Conservation (phyloP, 1,284 basidiomycete genomes). For the Puccinia polysora region DNA sequence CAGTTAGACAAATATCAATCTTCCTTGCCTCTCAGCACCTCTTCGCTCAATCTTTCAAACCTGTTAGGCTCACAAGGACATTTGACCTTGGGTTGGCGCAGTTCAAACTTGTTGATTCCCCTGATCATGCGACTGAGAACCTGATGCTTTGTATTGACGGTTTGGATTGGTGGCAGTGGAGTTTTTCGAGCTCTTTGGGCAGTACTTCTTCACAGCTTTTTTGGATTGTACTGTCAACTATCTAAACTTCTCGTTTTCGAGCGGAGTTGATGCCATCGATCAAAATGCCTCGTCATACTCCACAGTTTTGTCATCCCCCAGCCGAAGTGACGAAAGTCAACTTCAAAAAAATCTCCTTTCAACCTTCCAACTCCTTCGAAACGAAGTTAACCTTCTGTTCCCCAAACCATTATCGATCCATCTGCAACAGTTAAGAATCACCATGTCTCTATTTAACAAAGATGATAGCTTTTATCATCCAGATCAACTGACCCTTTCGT, state of each 20-base stretch:
- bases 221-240: neutral
- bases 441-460: no score
- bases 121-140: neutral
- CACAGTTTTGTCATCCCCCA: no score
- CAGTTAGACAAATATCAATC: slow-evolving; percentile 8
- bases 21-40: slow-evolving; percentile 17
- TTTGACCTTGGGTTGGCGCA: slow-evolving; percentile 13
- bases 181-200: neutral
- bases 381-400: no score
- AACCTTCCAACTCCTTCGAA: no score
- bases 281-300: no score
- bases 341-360: no score
- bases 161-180: neutral
- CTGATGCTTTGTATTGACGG: neutral
- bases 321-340: no score
- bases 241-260: no score
- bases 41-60: slow-evolving; percentile 20
- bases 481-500: neutral
- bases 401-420: no score
- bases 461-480: neutral
- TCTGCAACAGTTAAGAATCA: no score
- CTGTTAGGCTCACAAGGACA: slow-evolving; percentile 6
- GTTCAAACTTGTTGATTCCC: neutral
- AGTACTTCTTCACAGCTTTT: neutral
- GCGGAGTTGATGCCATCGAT: no score